Evolutionary conservation across 1,284 basidiomycete genomes (phyloP), one percentile per base, ranked within the genome.

Genomic region (Macrocystidia cucumis): DNA sequence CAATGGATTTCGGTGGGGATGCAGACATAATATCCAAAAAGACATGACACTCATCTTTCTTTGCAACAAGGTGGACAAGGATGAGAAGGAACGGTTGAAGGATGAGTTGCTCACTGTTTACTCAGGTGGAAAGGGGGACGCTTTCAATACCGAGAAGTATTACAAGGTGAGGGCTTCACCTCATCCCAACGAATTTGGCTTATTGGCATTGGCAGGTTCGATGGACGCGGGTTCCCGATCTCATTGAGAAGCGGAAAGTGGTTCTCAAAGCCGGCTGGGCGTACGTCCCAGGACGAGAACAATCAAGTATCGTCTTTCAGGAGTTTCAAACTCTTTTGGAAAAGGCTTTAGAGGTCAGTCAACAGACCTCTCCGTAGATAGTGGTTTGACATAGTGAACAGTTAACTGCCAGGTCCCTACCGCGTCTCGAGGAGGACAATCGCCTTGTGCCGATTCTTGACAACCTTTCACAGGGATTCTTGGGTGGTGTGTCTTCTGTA

Each of bases 401-500:
- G 49, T 55, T 78, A 45, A 98, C 95, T 7, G 83, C 93, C 7
- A 87, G 85, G 54, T 79, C 82, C 16, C 70, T 98, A 3, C 93
- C 93, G 1, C 77, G 91, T n/a, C 67, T 99, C 35, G 95, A 98
- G 49, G 95, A 98, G 59, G 96, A 98, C 54, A 87, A 85, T 24
- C 85, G 96, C 22, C 66, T 99, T 3, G 60, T 92, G 11, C 95
- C 95, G 13, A 80, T 99, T 32, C 76, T 99, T 3, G 77, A 88
- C 44, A 93, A 98, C 55, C 73, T 99, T 9, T 95, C 91, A 5
- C 82, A 91, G 58, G 92, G 91, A 37, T 98, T 98, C 74, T 66
- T 93, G 22, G 85, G 90, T 1, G 96, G 96, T 22, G 78, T 95
- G 23, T 79, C 88, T 1, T 83, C 85, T 6, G 87, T 91, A 52